phyloP scores from a whole-genome alignment of 768 basidiomycete genomes.

The Serendipita indica region DNA sequence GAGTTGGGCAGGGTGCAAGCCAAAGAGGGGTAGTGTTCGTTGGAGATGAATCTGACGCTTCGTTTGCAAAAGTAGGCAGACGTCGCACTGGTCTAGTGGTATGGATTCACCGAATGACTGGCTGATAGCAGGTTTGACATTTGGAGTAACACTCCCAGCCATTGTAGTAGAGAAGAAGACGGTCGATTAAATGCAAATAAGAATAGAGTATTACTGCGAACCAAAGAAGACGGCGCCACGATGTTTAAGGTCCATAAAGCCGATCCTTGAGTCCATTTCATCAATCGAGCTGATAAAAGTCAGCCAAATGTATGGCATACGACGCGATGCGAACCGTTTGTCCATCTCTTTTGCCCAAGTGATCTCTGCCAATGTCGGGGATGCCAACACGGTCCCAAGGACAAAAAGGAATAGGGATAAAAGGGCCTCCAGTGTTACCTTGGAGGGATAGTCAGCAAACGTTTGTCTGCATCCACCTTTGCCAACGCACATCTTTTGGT shows the following conservation, averaged over 20 bases:
- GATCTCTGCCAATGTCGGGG: slow-evolving; percentile 59
- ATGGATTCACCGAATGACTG: too few species aligned
- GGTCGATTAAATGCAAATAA: too few species aligned
- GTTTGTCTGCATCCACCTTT: not conserved
- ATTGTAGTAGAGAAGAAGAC: too few species aligned
- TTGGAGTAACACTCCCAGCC: too few species aligned
- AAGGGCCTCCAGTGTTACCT: slow-evolving; percentile 59
- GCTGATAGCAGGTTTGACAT: too few species aligned
- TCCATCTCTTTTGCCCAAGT: slow-evolving; percentile 86
- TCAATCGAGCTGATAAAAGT: slow-evolving; percentile 44
- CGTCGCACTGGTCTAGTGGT: too few species aligned
- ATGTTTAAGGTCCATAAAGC: slow-evolving; percentile 49
- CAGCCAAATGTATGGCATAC: not conserved
- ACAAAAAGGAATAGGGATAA: slow-evolving; percentile 51
- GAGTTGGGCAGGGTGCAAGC: too few species aligned
- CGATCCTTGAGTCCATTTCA: slow-evolving; percentile 54
- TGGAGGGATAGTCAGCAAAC: slow-evolving; percentile 10
- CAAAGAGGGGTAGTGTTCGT: too few species aligned
- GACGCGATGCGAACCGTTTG: slow-evolving; percentile 38
- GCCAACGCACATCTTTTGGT: slow-evolving; percentile 40
- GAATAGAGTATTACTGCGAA: not conserved
- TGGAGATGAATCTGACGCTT: too few species aligned
- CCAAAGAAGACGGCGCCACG: slow-evolving; percentile 31
- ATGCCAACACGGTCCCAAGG: slow-evolving; percentile 55
- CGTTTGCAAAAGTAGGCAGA: too few species aligned